Evolutionary conservation across 2,329 filamentous ascomycete genomes (phyloP).

Genomic region (Pseudocercospora eumusae): DNA sequence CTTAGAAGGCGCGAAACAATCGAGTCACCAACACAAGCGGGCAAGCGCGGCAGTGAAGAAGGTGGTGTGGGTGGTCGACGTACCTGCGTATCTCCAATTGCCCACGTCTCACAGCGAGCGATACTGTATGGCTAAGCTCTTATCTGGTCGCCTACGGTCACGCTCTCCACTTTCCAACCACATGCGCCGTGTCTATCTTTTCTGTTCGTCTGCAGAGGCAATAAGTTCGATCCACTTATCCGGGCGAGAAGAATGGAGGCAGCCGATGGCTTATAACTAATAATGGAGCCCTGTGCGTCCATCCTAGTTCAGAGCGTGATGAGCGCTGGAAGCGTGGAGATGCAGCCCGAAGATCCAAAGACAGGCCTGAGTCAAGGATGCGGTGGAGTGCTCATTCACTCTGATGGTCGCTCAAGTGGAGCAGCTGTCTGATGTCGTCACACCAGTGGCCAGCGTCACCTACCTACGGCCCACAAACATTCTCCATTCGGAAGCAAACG

Average conservation of each 20-base stretch:
- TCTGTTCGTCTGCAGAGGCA: constrained; percentile 2
- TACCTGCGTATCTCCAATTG: constrained; percentile 2
- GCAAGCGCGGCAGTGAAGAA: not conserved
- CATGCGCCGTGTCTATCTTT: constrained; percentile 4
- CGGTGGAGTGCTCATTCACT: constrained; percentile 1
- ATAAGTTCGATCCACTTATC: constrained; percentile 7
- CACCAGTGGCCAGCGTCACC: not conserved
- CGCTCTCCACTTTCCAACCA: constrained; percentile 5
- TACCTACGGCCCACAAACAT: not conserved
- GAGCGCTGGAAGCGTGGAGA: not conserved
- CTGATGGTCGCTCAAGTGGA: not conserved
- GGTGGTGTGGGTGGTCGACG: not conserved
- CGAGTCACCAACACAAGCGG: not conserved
- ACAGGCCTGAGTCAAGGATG: not conserved
- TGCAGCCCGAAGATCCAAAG: not conserved
- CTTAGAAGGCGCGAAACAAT: not conserved
- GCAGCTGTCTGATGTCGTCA: not conserved
- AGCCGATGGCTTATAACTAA: not conserved
- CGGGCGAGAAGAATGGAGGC: not conserved
- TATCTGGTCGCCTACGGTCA: constrained; percentile 4
- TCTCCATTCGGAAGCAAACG: not conserved
- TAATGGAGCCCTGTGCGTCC: not conserved
- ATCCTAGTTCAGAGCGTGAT: constrained; percentile 6
- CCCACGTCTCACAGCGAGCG: not conserved
- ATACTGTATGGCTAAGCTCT: not conserved